These are phyloP conservation scores for Paraglomus occultum DNA, from an alignment of 192 early-diverging fungal genomes.

Conservation along the genomic window DNA sequence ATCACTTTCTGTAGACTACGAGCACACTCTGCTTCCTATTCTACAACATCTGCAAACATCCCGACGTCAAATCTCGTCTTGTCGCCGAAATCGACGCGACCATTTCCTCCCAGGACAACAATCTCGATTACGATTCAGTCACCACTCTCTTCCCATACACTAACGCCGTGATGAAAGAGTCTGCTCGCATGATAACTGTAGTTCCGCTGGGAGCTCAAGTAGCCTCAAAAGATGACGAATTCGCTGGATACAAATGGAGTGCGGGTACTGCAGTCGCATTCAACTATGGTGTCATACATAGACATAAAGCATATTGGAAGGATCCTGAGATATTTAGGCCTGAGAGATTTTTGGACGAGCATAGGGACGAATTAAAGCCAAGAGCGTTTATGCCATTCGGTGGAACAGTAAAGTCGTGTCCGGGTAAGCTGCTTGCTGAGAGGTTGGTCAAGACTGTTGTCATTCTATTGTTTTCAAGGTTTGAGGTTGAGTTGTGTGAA, in stretches of 20 bases:
- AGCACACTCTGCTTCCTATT: neutral
- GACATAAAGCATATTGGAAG: slow-evolving; percentile 9
- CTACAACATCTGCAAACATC: neutral
- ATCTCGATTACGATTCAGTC: too few relatives aligned
- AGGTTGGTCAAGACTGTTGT: neutral
- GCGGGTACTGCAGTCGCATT: neutral
- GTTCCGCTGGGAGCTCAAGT: neutral
- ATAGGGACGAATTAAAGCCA: neutral
- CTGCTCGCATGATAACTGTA: neutral
- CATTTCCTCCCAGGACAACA: neutral
- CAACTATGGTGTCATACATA: neutral
- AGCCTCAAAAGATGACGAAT: neutral
- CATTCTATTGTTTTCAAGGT: neutral
- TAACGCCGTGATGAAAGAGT: slow-evolving; percentile 10
- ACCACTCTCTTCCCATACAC: neutral
- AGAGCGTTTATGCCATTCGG: slow-evolving; percentile 6
- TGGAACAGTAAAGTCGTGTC: neutral
- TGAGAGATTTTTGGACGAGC: slow-evolving; percentile 9
- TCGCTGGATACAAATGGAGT: neutral
- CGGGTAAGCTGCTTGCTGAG: neutral
- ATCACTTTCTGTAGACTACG: neutral
- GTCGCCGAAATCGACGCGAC: neutral
- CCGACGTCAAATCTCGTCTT: neutral
- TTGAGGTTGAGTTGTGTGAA: slow-evolving; percentile 3
- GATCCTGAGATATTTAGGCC: slow-evolving; percentile 19